phyloP scores from a whole-genome alignment of 83 land plant genomes.

The Larix sibirica region DNA sequence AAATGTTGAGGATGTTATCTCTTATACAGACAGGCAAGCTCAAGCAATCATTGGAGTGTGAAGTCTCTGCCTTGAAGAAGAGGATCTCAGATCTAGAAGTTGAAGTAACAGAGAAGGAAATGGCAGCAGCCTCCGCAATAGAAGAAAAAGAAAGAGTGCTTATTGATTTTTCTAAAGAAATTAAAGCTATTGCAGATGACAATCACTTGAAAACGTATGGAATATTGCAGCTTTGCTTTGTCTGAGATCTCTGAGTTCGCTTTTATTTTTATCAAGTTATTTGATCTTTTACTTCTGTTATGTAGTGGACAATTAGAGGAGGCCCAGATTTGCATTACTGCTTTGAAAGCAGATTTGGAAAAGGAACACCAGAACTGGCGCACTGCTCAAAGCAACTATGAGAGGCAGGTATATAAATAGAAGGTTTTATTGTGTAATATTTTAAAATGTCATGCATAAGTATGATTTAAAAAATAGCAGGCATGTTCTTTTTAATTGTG shows the following conservation, averaged over 20 bases:
- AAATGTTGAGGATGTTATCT: background rate
- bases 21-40: slow-evolving; percentile 56
- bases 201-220: slow-evolving; percentile 44
- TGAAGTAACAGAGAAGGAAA: slow-evolving; percentile 50
- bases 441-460: no score
- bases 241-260: background rate
- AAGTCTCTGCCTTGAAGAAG: slow-evolving; percentile 45
- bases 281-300: background rate
- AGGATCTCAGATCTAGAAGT: slow-evolving; percentile 63
- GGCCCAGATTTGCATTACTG: slow-evolving; percentile 60
- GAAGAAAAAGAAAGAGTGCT: slow-evolving; percentile 58
- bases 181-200: slow-evolving; percentile 46
- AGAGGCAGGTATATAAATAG: slow-evolving; percentile 78
- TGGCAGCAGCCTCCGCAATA: slow-evolving; percentile 35
- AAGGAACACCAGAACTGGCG: slow-evolving; percentile 84
- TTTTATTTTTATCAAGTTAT: slow-evolving; percentile 1
- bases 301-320: slow-evolving; percentile 53
- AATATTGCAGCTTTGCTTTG: slow-evolving; percentile 1
- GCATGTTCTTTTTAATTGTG: no score
- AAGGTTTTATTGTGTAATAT: background rate
- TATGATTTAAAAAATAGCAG: no score
- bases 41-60: slow-evolving; percentile 60
- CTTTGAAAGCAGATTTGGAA: slow-evolving; percentile 71
- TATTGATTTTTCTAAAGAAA: slow-evolving; percentile 44
- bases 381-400: slow-evolving; percentile 89